These are phyloP conservation scores for Kodamaea alishanica DNA, from an alignment of 1,139 yeast species.

Conservation along the genomic window DNA sequence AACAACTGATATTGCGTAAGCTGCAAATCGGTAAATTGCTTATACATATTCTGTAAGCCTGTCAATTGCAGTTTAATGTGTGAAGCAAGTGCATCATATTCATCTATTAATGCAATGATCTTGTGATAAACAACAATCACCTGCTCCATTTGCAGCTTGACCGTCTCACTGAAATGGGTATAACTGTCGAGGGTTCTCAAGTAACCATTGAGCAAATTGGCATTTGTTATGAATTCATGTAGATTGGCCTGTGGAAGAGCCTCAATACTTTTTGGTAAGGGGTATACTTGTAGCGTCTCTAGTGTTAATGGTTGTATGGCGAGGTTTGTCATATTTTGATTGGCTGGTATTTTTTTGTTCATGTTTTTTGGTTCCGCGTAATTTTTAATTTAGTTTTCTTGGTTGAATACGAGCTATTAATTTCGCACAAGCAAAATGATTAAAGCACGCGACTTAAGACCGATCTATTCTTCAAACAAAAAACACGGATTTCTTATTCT, in stretches of 20 bases:
- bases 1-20: conserved; percentile 40
- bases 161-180: conserved; percentile 16
- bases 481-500: too few species aligned
- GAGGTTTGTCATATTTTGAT: not conserved
- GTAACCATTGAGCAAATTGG: conserved; percentile 32
- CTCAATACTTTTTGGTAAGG: conserved; percentile 27
- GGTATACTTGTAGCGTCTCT: conserved; percentile 22
- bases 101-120: conserved; percentile 22
- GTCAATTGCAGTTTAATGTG: conserved; percentile 27
- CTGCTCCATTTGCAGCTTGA: conserved; percentile 17
- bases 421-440: too few species aligned
- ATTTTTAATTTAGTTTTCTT: not conserved
- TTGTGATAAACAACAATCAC: conserved; percentile 23
- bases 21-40: conserved; percentile 35
- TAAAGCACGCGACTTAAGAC: too few species aligned
- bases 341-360: not conserved
- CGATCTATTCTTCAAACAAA: too few species aligned
- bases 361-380: not conserved
- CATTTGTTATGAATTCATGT: conserved; percentile 26
- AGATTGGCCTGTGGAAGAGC: conserved; percentile 28
- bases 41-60: conserved; percentile 25
- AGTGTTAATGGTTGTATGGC: conserved; percentile 8
- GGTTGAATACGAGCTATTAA: not conserved
- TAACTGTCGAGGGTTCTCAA: conserved; percentile 25
- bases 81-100: conserved; percentile 24